Evolutionary conservation across 257 asterid genomes (phyloP), one percentile per base, ranked within the genome.

Genomic region (Fraxinus americana): DNA sequence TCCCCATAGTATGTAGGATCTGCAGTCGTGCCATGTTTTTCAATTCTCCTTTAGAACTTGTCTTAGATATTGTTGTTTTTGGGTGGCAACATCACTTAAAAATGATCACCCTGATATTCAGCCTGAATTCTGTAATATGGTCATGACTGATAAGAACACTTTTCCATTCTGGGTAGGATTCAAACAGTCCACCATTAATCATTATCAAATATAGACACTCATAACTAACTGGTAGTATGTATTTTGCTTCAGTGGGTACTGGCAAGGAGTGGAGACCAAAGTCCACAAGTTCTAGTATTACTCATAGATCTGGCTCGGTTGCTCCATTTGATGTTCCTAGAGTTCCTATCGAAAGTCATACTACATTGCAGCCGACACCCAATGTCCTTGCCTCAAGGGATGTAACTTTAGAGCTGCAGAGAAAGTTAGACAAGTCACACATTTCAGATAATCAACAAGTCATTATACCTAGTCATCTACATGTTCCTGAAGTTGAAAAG

Each of bases 191-290:
- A 25, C 34, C 9, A 61, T 61, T 61, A 21, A 61, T 21, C 34
- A 11, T 61, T 36, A 27, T 23, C 69, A 27, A 5, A 63, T 27
- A 63, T 77, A 69, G 29, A 21, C 67, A 30, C 19, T 73, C 66
- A 65, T 75, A 77, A 54, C 78, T 80, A 57, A 82, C 65, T 41
- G 36, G 50, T 67, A 32, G 48, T 80, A 17, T 80, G n/a, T 63
- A 27, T 73, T 77, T 84, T 85, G 36, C 69, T 76, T 70, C 87
- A 90, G 91, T 82, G 72, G 92, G 89, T 80, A 87, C 91, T 85
- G 85, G 77, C 72, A 92, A 89, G 85, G 98, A 91, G 87, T 92
- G 98, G 98, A 92, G 91, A 82, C 98, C 98, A 67, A 92, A 91
- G 87, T 83, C 95, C 70, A 36, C 88, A 10, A 88, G 81, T 83